Base-by-base conservation (phyloP, 352 stramenopile species). In the Phytophthora melonis region DNA sequence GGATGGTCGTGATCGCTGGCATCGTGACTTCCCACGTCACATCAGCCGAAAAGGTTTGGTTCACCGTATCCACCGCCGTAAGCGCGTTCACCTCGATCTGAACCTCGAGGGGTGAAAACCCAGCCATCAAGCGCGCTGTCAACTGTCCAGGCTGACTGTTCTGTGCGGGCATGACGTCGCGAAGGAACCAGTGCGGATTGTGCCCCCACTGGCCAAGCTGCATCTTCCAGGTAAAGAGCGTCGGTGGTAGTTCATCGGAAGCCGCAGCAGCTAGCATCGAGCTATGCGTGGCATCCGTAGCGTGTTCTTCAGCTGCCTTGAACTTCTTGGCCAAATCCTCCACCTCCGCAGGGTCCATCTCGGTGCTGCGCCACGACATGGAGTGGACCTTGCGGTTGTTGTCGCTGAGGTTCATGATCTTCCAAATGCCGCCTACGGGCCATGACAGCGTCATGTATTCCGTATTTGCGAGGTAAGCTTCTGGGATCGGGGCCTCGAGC, bases 211-310 rank as follows among this genome's bases (percentile, higher is more conserved):
- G 72, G 5, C 81, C 83, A 0, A 87, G 68, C 61, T 87, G 70
- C 81, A 91, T 89, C 58, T 87, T 89, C 83, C 83, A 91, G 11
- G 80, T 67, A 39, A 91, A 91, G 5, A 88, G 19, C 6, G 67
- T 77, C 5, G 69, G 61, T 14, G 74, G 66, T 5, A 77, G 25
- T 3, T 77, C 70, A 4, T 68, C 23, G 3, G 49, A 41, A 49
- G 70, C 64, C 9, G 70, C 53, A n/a, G 64, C 45, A 11, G 64
- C 64, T 0, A 73, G 34, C 0, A 58, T 50, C 2, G 70, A 77
- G 36, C 70, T 77, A 5, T 55, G 32, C 0, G 8, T 49, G 57
- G 8, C 64, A 27, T 63, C 39, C 11, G 21, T 45, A 23, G 32
- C 30, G 9, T 34, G 30, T 34, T 21, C 58, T 16, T 45, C 25